A percentile compares a stretch with the other conserved stretches of the same genome.
These are phyloP conservation scores for Durio zibethinus DNA, from an alignment of 345 rosid species.

Conservation along the genomic window DNA sequence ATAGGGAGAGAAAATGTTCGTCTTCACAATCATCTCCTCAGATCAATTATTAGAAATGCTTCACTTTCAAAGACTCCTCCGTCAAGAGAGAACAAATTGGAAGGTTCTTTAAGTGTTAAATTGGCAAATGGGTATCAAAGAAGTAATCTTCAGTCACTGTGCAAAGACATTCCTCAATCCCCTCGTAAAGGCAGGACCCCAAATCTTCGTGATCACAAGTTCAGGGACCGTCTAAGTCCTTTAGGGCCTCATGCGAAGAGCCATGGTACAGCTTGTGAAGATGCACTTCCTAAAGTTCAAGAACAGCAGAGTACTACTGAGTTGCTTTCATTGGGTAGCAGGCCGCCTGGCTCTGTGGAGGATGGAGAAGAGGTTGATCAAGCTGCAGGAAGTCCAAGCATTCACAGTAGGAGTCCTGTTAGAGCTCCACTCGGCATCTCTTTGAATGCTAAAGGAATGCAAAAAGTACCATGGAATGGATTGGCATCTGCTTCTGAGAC, in stretches of 20 bases:
- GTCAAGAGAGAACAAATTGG: slow-evolving; percentile 24
- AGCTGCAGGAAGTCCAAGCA: slow-evolving; percentile 39
- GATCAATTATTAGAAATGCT: slow-evolving; percentile 57
- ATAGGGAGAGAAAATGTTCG: slow-evolving; percentile 56
- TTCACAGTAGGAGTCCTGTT: slow-evolving; percentile 54
- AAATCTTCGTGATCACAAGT: slow-evolving; percentile 32
- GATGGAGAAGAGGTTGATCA: slow-evolving; percentile 85
- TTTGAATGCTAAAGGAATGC: slow-evolving; percentile 29
- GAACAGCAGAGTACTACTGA: slow-evolving; percentile 52
- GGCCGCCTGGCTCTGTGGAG: slow-evolving; percentile 64
- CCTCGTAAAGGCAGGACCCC: slow-evolving; percentile 52
- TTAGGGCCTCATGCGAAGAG: slow-evolving; percentile 47
- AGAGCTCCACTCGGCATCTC: slow-evolving; percentile 67
- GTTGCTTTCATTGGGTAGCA: slow-evolving; percentile 59
- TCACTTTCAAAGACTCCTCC: slow-evolving; percentile 47
- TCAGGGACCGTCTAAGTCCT: slow-evolving; percentile 50
- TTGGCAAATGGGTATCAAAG: slow-evolving; percentile 37
- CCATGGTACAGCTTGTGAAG: slow-evolving; percentile 35
- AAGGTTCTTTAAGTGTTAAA: slow-evolving; percentile 23
- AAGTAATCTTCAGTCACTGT: slow-evolving; percentile 39
- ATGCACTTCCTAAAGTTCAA: slow-evolving; percentile 28
- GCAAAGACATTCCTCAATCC: slow-evolving; percentile 48
- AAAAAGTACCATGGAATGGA: slow-evolving; percentile 23
- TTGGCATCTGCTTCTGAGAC: slow-evolving; percentile 19
- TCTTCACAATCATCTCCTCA: slow-evolving; percentile 56